Conservation (phyloP, 2,329 filamentous ascomycete genomes). For the Acephala macrosclerotiorum region DNA sequence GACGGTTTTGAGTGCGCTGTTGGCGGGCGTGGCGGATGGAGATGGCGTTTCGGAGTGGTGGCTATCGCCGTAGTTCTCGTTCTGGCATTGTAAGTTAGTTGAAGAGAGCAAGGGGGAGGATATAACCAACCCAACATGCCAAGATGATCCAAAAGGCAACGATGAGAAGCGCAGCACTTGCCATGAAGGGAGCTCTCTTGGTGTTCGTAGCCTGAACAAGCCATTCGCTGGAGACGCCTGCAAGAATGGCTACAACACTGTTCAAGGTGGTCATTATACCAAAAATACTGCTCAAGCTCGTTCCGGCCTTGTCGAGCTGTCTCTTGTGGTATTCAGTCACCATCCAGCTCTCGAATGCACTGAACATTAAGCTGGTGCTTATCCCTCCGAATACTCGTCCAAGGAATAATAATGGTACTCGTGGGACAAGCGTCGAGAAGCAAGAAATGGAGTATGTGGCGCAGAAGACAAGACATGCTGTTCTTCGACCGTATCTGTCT, state of each 20-base stretch:
- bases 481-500: slow-evolving; percentile 49
- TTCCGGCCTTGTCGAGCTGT: slow-evolving; percentile 49
- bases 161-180: slow-evolving; percentile 49
- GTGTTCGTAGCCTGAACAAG: slow-evolving; percentile 56
- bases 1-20: slow-evolving; percentile 33
- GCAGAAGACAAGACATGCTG: slow-evolving; percentile 63
- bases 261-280: slow-evolving; percentile 60
- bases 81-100: slow-evolving; percentile 41
- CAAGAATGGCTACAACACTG: slow-evolving; percentile 61
- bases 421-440: slow-evolving; percentile 55
- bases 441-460: slow-evolving; percentile 60
- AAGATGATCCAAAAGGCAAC: slow-evolving; percentile 55
- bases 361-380: slow-evolving; percentile 63
- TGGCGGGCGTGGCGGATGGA: slow-evolving; percentile 28
- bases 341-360: slow-evolving; percentile 68
- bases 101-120: not conserved
- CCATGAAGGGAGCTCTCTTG: slow-evolving; percentile 61
- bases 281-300: slow-evolving; percentile 58
- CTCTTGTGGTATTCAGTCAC: slow-evolving; percentile 62
- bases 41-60: slow-evolving; percentile 20
- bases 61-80: slow-evolving; percentile 57
- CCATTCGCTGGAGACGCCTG: slow-evolving; percentile 59
- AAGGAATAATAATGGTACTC: slow-evolving; percentile 53
- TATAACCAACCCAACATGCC: slow-evolving; percentile 54
- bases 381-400: slow-evolving; percentile 63